These are phyloP conservation scores for Diaporthe caulivora DNA, from an alignment of 2,329 filamentous ascomycete genomes.

Conservation along the genomic window DNA sequence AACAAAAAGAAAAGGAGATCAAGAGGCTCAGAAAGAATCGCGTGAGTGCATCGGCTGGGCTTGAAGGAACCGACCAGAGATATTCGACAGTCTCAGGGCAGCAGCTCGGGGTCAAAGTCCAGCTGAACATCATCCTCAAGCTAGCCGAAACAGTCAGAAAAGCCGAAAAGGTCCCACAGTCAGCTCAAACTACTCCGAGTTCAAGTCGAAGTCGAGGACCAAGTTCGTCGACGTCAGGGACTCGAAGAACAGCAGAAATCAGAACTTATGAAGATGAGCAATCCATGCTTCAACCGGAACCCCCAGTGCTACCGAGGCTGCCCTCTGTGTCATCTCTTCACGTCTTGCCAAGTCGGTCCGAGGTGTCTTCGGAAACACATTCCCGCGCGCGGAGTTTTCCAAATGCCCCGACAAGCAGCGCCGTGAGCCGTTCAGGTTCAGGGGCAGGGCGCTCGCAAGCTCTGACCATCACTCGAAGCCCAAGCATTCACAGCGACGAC, in stretches of 20 bases:
- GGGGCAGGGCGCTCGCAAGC: background rate
- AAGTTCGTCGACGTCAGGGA: background rate
- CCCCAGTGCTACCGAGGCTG: background rate
- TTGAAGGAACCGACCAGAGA: background rate
- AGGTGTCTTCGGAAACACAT: background rate
- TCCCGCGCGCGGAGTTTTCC: no score
- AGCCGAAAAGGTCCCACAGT: background rate
- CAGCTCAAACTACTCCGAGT: background rate
- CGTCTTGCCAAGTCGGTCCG: background rate
- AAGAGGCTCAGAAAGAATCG: background rate
- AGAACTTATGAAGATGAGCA: background rate
- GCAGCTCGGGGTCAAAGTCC: background rate
- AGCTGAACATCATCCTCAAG: background rate
- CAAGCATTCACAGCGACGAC: background rate
- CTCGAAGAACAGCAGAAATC: background rate
- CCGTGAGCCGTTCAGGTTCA: no score
- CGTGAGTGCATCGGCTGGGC: background rate
- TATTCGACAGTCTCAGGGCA: background rate
- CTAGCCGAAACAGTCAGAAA: background rate
- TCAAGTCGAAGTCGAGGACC: background rate
- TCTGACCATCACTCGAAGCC: background rate
- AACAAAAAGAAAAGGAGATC: background rate
- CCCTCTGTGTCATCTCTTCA: background rate
- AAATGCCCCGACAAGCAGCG: background rate
- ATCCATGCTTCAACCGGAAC: background rate